These are phyloP conservation scores for Allantophomopsis lycopodina DNA, from an alignment of 2,329 filamentous ascomycete species.

Conservation along the genomic window DNA sequence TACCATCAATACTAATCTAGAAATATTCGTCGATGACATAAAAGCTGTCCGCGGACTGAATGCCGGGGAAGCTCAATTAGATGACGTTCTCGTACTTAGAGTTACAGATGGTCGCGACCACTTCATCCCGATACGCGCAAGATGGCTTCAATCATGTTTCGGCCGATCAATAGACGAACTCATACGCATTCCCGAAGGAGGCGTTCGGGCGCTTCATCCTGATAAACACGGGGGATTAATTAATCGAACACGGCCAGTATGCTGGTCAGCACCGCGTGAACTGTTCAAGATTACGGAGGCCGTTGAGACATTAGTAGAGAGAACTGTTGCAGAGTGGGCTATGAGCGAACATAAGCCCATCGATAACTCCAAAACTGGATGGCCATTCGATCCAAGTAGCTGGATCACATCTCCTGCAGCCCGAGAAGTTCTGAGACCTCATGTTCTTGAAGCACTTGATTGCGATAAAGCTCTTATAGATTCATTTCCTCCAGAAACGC, in stretches of 20 bases:
- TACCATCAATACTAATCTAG: slow-evolving; percentile 56
- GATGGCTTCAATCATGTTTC: slow-evolving; percentile 72
- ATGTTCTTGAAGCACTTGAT: slow-evolving; percentile 57
- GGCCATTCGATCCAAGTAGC: slow-evolving; percentile 35
- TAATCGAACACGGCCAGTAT: slow-evolving; percentile 38
- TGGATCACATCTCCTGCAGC: slow-evolving; percentile 17
- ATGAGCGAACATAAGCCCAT: slow-evolving; percentile 42
- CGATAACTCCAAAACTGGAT: slow-evolving; percentile 37
- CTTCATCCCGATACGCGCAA: slow-evolving; percentile 69
- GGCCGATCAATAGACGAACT: slow-evolving; percentile 81
- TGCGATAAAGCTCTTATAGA: slow-evolving; percentile 47
- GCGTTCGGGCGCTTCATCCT: slow-evolving; percentile 42
- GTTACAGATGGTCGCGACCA: slow-evolving; percentile 79
- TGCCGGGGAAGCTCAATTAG: slow-evolving; percentile 47
- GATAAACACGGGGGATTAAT: slow-evolving; percentile 7
- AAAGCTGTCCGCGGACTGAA: slow-evolving; percentile 59
- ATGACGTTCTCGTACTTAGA: slow-evolving; percentile 79
- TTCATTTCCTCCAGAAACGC: slow-evolving; percentile 46
- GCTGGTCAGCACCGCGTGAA: slow-evolving; percentile 75
- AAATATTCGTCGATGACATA: slow-evolving; percentile 50
- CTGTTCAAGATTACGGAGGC: slow-evolving; percentile 81
- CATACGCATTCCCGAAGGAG: slow-evolving; percentile 73
- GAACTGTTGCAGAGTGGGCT: slow-evolving; percentile 43
- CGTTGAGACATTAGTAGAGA: slow-evolving; percentile 44
- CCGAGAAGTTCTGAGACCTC: slow-evolving; percentile 16